Evolutionary conservation across 805 yeast genomes (phyloP).

Genomic region (Metschnikowia proteae): DNA sequence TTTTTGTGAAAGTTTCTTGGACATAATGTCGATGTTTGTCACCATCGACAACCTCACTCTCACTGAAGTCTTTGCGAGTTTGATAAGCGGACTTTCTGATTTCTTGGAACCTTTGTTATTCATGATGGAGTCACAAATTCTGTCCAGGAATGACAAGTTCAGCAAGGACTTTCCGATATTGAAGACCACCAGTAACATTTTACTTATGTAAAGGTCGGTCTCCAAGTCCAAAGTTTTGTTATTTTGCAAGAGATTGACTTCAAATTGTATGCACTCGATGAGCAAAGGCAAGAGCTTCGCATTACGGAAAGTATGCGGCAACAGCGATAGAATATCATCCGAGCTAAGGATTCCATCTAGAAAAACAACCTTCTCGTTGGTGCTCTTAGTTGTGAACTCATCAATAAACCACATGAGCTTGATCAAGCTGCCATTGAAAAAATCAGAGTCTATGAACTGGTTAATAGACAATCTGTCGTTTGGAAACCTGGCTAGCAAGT

Average conservation of each 20-base stretch:
- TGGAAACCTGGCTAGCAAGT: conserved; percentile 54
- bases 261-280: conserved; percentile 47
- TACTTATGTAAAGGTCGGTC: conserved; percentile 42
- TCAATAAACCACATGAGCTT: conserved; percentile 79
- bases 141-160: conserved; percentile 72
- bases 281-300: conserved; percentile 73
- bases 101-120: conserved; percentile 24
- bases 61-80: conserved; percentile 30
- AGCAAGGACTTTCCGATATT: conserved; percentile 65
- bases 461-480: conserved; percentile 56
- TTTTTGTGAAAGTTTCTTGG: conserved; percentile 46
- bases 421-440: conserved; percentile 78
- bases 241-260: conserved; percentile 21
- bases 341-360: conserved; percentile 55
- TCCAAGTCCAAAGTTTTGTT: conserved; percentile 17
- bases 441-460: conserved; percentile 65
- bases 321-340: conserved; percentile 26
- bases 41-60: conserved; percentile 30
- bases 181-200: conserved; percentile 53
- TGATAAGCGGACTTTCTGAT: conserved; percentile 20
- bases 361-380: conserved; percentile 64
- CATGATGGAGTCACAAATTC: conserved; percentile 48
- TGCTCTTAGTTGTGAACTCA: conserved; percentile 70
- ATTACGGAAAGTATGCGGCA: conserved; percentile 48
- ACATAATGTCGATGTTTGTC: conserved; percentile 46